Percentiles rank a stretch among this genome's conserved stretches.
Evolutionary conservation across 2,329 filamentous ascomycete genomes (phyloP).

Genomic region (Venturia aucupariae): DNA sequence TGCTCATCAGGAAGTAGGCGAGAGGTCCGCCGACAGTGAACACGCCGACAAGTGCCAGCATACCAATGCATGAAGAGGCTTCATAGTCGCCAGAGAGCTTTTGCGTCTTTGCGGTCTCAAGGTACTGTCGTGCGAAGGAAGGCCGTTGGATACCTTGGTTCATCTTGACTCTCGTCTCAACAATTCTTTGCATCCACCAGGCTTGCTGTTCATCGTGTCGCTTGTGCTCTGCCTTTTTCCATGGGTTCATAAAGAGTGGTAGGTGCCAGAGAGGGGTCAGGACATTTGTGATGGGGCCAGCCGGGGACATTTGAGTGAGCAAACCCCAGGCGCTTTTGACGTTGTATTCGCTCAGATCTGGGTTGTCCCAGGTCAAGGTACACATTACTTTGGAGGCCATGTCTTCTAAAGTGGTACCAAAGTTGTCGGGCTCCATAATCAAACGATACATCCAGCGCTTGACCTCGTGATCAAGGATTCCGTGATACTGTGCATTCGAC

Average conservation of each 20-base stretch:
- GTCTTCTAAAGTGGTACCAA: slow-evolving; percentile 43
- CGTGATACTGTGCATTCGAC: slow-evolving; percentile 35
- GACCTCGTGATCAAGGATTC: slow-evolving; percentile 43
- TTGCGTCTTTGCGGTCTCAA: slow-evolving; percentile 31
- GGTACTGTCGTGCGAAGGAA: slow-evolving; percentile 35
- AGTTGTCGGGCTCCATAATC: slow-evolving; percentile 42
- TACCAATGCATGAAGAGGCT: slow-evolving; percentile 26
- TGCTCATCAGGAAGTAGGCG: slow-evolving; percentile 28
- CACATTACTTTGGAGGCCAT: slow-evolving; percentile 51
- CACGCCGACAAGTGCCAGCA: slow-evolving; percentile 28
- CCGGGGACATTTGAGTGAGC: slow-evolving; percentile 48
- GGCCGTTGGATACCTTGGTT: slow-evolving; percentile 30
- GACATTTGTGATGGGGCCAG: slow-evolving; percentile 49
- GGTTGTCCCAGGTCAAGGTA: slow-evolving; percentile 45
- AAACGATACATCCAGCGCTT: slow-evolving; percentile 45
- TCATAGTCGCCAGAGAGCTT: slow-evolving; percentile 28
- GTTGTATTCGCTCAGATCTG: slow-evolving; percentile 38
- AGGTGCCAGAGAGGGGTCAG: slow-evolving; percentile 47
- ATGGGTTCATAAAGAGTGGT: slow-evolving; percentile 42
- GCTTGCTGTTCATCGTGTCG: slow-evolving; percentile 44
- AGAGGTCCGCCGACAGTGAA: slow-evolving; percentile 27
- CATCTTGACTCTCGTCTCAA: slow-evolving; percentile 32
- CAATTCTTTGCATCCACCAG: slow-evolving; percentile 43
- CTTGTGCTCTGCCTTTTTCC: slow-evolving; percentile 44
- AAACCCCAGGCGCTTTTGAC: slow-evolving; percentile 47